phyloP scores from a whole-genome alignment of 257 asterid species.

The Capsicum chinense region DNA sequence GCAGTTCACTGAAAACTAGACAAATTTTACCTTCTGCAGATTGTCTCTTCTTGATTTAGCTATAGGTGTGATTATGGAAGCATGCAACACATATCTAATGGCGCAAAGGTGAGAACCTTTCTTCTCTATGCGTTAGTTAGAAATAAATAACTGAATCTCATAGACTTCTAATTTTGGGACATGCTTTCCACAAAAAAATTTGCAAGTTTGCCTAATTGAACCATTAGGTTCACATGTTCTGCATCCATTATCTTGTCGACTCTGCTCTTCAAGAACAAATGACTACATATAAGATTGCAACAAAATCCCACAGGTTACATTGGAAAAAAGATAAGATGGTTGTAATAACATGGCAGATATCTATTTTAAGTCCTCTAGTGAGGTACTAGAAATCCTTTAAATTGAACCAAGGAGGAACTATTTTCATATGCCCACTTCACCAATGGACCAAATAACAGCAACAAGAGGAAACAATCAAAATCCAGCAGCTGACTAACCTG shows the following conservation, averaged over 20 bases:
- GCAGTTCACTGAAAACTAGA: constrained; percentile 23
- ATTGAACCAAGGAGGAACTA: background rate
- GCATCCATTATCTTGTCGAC: constrained; percentile 21
- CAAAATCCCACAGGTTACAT: background rate
- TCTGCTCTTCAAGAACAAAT: constrained; percentile 21
- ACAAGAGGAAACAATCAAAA: constrained; percentile 27
- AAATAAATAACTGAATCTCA: background rate
- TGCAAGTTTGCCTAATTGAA: constrained; percentile 9
- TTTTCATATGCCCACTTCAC: constrained; percentile 13
- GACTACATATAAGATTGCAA: constrained; percentile 16
- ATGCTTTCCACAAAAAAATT: constrained; percentile 8
- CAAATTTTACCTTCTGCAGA: background rate
- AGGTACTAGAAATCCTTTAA: constrained; percentile 1
- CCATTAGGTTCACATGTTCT: background rate
- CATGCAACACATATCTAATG: background rate
- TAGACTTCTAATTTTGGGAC: constrained; percentile 4
- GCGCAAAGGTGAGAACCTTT: constrained; percentile 20
- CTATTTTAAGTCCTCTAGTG: background rate
- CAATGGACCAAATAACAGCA: background rate
- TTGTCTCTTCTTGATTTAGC: constrained; percentile 24
- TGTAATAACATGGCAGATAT: background rate
- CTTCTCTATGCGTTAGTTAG: background rate
- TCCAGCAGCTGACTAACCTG: constrained; percentile 60
- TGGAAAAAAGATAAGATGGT: background rate
- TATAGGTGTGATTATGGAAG: constrained; percentile 3